phyloP scores from a whole-genome alignment of 441 rosid species.

The Caryocar brasiliense region DNA sequence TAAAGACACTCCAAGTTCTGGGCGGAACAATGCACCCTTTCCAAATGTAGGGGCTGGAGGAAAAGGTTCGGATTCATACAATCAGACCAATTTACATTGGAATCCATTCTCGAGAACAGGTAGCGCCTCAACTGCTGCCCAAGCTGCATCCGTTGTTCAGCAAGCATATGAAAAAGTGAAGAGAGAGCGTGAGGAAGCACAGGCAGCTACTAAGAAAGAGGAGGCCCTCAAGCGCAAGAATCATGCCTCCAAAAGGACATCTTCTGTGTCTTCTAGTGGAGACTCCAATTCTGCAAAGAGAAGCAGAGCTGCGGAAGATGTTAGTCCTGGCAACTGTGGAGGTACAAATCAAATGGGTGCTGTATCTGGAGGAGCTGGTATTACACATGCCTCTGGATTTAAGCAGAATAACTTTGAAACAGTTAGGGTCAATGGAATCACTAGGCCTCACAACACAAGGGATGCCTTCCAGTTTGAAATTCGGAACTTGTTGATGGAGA shows the following conservation, averaged over 20 bases:
- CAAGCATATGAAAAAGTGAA: constrained; percentile 30
- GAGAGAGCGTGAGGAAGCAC: constrained; percentile 30
- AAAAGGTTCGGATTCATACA: constrained; percentile 8
- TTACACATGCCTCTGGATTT: constrained; percentile 15
- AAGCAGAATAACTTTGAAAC: constrained; percentile 19
- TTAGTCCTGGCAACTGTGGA: constrained; percentile 12
- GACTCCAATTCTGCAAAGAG: constrained; percentile 26
- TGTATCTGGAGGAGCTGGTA: constrained; percentile 17
- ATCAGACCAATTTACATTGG: constrained; percentile 18
- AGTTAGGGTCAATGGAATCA: constrained; percentile 26
- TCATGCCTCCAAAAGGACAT: constrained; percentile 25
- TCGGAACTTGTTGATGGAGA: constrained; percentile 25
- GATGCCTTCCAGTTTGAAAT: constrained; percentile 25
- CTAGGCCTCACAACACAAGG: constrained; percentile 18
- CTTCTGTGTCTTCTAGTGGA: constrained; percentile 20
- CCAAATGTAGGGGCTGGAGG: constrained; percentile 6
- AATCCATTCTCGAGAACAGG: constrained; percentile 22
- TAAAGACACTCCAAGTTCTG: constrained; percentile 9
- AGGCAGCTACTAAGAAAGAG: constrained; percentile 29
- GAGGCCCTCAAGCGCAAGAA: constrained; percentile 32
- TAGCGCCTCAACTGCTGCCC: constrained; percentile 22
- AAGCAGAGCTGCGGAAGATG: constrained; percentile 29
- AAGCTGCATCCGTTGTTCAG: constrained; percentile 33
- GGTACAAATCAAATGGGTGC: constrained; percentile 20
- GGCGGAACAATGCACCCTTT: constrained; percentile 8